phyloP scores from a whole-genome alignment of 768 basidiomycete species.

The Tulasnella sp. region DNA sequence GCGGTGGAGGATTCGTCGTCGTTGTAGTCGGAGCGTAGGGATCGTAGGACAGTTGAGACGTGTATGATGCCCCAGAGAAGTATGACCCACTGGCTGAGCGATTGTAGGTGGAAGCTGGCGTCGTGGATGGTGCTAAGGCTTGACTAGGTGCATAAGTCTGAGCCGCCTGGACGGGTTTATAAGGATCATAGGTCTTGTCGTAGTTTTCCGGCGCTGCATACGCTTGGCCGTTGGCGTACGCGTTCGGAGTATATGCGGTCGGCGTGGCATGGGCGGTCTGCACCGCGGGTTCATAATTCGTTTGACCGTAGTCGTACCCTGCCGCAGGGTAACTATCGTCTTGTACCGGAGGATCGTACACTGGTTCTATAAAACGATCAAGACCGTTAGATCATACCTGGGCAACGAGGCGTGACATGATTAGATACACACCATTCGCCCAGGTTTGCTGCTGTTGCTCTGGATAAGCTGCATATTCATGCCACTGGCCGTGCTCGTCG shows the following conservation, averaged over 20 bases:
- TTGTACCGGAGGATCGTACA: neutral
- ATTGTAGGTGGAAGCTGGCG: neutral
- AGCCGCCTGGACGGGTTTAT: conserved; percentile 20
- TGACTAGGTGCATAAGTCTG: neutral
- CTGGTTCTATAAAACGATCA: neutral
- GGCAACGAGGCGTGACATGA: neutral
- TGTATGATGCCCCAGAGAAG: conserved; percentile 20
- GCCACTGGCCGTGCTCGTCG: conserved; percentile 25
- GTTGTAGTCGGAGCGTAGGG: conserved; percentile 23
- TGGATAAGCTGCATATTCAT: conserved; percentile 18
- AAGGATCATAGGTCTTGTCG: conserved; percentile 24
- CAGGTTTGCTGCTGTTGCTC: conserved; percentile 10
- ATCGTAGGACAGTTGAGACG: conserved; percentile 24
- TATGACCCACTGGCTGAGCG: neutral
- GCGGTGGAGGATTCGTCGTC: neutral
- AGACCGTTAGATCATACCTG: neutral
- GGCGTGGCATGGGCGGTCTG: conserved; percentile 1
- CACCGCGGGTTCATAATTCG: neutral
- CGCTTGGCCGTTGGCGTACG: conserved; percentile 1
- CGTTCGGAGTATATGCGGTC: neutral
- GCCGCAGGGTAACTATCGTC: conserved; percentile 9
- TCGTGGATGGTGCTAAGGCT: neutral
- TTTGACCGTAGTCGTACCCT: conserved; percentile 12
- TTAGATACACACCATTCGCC: neutral
- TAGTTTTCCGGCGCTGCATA: conserved; percentile 14